Evolutionary conservation across 2,329 filamentous ascomycete species (phyloP), one percentile per base, ranked within the genome.

Genomic region (Pseudogymnoascus sp.): DNA sequence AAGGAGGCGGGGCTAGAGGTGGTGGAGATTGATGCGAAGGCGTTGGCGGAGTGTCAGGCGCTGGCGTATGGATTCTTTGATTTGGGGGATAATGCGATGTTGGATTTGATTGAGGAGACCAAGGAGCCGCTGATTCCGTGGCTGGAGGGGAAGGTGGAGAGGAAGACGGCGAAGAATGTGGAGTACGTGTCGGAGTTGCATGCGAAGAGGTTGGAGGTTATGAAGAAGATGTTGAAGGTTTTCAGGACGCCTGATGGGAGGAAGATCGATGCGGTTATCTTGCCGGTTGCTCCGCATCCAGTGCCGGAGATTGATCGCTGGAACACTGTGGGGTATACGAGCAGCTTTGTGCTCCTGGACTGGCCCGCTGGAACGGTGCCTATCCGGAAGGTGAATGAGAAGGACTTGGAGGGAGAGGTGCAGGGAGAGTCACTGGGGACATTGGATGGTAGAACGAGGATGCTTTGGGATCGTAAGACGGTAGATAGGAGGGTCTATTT

Each of bases 201-300:
- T 60, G 80, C 77, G 0, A 75, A 78, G 65, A 78, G 79, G 16
- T 72, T 74, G 1, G 74, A 77, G 12, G 67, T 87, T 6, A 80
- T 85, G 64, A 78, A 73, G n/a, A 76, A 81, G 57, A 80, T 86
- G 69, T 65, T 83, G 58, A 72, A 77, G 25, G 78, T 87, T 60
- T 88, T 85, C 84, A 77, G 75, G 64, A 70, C 76, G 66, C 66
- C 69, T 6, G 72, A 74, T 12, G 74, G 75, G 35, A 68, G 69
- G 50, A 70, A 69, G 3, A 73, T 88, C 6, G 85, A 88, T 73
- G 82, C 83, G 0, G 79, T 88, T 59, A 78, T 88, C 61, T 83
- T 79, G 64, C 85, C 85, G 0, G 75, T 86, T 0, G 84, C 84
- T 12, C 83, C 84, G 2, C 85, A 88, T 70, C 82, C 85, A 0